Evolutionary conservation across 352 stramenopile species (phyloP).

Genomic region (Plasmopara viticola): DNA sequence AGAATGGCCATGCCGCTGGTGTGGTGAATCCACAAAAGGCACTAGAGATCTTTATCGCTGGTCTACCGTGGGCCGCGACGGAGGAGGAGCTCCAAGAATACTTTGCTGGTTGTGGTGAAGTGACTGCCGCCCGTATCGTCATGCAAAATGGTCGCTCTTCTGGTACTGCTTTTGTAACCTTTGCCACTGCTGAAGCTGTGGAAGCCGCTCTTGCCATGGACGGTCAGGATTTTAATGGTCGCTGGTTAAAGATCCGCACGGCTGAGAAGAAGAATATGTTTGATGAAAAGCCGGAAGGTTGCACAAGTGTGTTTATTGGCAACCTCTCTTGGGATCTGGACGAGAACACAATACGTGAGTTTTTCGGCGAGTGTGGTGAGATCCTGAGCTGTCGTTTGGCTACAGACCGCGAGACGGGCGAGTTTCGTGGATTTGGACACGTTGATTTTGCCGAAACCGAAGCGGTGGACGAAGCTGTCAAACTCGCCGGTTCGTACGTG

Average conservation of each 20-base stretch:
- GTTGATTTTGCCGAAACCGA: constrained; percentile 96
- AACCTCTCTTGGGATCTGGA: constrained; percentile 97
- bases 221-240: constrained; percentile 89
- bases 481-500: constrained; percentile 90
- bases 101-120: constrained; percentile 90
- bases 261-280: constrained; percentile 80
- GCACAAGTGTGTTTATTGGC: constrained; percentile 95
- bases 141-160: constrained; percentile 86
- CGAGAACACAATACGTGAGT: constrained; percentile 89
- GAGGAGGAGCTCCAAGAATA: constrained; percentile 93
- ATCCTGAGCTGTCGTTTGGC: constrained; percentile 93
- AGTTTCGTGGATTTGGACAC: constrained; percentile 98
- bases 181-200: constrained; percentile 61
- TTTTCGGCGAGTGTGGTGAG: constrained; percentile 94
- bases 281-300: constrained; percentile 91
- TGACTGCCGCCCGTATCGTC: constrained; percentile 80
- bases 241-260: constrained; percentile 95
- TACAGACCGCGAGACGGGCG: constrained; percentile 94
- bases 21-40: constrained; percentile 41
- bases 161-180: constrained; percentile 95
- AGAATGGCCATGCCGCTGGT: constrained; percentile 53
- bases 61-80: constrained; percentile 92
- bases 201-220: constrained; percentile 88
- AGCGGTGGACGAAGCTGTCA: constrained; percentile 87
- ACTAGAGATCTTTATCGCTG: constrained; percentile 87